Evolutionary conservation across 2,329 filamentous ascomycete genomes (phyloP), one percentile per base, ranked within the genome.

Genomic region (Neocatenulostroma microsporum): DNA sequence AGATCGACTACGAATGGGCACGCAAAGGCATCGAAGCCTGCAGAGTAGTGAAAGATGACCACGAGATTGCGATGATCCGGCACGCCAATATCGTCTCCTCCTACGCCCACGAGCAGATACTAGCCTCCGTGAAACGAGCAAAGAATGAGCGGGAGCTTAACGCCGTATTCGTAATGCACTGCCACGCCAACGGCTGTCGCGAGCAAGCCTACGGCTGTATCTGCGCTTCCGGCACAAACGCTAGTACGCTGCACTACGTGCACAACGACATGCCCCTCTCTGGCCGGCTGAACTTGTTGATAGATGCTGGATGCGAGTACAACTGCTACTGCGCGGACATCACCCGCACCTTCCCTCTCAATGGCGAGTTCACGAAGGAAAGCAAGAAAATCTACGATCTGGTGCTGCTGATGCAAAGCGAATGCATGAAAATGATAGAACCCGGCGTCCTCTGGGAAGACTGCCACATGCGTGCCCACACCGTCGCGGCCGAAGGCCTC

Each of bases 181-280:
- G 84, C 58, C 75, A 91, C 42, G 73, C 79, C 34, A 72, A 80
- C 42, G 84, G 83, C 17, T 82, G 82, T 35, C 81, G 79, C 56
- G 78, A 91, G 51, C 86, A 93, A 68, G 81, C 89, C 1, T 96
- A 96, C 62, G 76, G 83, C 48, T 80, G 82, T 42, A 95, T 96
- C 53, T 78, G 91, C 13, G 89, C 86, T 1, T 76, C 76, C 21
- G 89, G 89, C 8, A 73, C 78, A 4, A 80, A 84, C 12, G 88
- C 83, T 0, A 84, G 87, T 4, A 91, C 85, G 2, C 72, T 95
- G 21, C 89, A 95, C 64, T 95, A 95, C 52, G 76, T 86, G 17
- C 76, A 81, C 54, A 94, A 94, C 58, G 70, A 87, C 47, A 72
- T 80, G 53, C 70, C 78, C 0, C 64, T 89, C 23, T 63, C 65